Conservation (phyloP, 176 grass and related monocot genomes). For the Phoenix roebelenii region DNA sequence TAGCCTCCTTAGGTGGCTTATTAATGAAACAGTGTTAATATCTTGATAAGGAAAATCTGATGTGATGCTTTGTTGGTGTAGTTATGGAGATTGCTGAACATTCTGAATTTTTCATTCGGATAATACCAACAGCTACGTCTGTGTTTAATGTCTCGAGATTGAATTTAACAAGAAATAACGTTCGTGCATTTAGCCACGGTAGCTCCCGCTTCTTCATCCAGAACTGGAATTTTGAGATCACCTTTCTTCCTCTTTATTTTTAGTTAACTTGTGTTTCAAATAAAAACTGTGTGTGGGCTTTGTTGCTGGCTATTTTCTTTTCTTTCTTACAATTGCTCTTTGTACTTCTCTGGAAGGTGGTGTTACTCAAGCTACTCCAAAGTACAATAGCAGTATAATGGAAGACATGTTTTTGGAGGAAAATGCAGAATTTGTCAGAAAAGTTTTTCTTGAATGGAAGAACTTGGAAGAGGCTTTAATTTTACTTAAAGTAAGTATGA, state of each 20-base stretch:
- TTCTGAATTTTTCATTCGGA: constrained; percentile 57
- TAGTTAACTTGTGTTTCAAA: too few species aligned
- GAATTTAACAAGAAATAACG: constrained; percentile 75
- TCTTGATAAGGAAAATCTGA: background rate
- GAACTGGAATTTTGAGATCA: too few species aligned
- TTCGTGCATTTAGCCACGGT: constrained; percentile 70
- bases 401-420: constrained; percentile 97
- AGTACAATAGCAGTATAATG: constrained; percentile 83
- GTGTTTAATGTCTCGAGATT: constrained; percentile 62
- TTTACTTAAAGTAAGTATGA: constrained; percentile 64
- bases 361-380: constrained; percentile 63
- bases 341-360: constrained; percentile 37
- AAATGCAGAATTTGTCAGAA: constrained; percentile 57
- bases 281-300: too few species aligned
- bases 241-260: too few species aligned
- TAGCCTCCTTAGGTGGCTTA: too few species aligned
- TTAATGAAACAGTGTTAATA: too few species aligned
- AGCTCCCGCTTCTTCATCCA: background rate
- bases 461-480: constrained; percentile 63
- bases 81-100: constrained; percentile 41
- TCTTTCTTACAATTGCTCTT: constrained; percentile 2
- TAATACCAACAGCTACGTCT: constrained; percentile 58
- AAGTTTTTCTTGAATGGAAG: constrained; percentile 49
- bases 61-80: constrained; percentile 14
- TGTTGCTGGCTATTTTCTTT: background rate